Percentiles rank a stretch among this genome's conserved stretches.
Conservation (phyloP, 2,329 filamentous ascomycete species). For the Hirsutella thompsonii region DNA sequence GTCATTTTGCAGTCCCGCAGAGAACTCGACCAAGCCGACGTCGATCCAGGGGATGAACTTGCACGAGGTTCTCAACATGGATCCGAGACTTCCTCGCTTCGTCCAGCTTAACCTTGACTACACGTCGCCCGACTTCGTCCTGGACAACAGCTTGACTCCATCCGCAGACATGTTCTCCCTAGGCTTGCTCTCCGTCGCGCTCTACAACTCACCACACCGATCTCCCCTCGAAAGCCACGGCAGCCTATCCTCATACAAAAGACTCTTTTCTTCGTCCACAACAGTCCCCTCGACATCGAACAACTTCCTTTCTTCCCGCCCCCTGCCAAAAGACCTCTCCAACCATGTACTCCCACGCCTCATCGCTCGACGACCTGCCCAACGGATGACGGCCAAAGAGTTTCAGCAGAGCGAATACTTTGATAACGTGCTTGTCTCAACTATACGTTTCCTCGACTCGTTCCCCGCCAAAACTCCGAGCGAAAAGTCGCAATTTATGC, state of each 20-base stretch:
- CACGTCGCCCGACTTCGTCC: constrained; percentile 83
- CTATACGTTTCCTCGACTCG: constrained; percentile 85
- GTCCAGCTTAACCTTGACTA: constrained; percentile 91
- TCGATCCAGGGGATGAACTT: constrained; percentile 71
- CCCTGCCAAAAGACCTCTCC: constrained; percentile 67
- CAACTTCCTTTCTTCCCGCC: constrained; percentile 68
- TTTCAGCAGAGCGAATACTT: constrained; percentile 96
- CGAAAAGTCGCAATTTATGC: constrained; percentile 86
- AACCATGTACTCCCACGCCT: constrained; percentile 68
- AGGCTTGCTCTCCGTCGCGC: constrained; percentile 72
- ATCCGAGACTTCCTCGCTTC: constrained; percentile 65
- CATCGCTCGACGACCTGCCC: constrained; percentile 76
- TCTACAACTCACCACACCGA: constrained; percentile 88
- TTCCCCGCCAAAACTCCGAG: constrained; percentile 83
- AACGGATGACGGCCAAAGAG: constrained; percentile 75
- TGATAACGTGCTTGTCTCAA: constrained; percentile 91
- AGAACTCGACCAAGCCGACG: constrained; percentile 59
- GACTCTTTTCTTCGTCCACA: constrained; percentile 66
- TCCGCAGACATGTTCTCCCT: constrained; percentile 90
- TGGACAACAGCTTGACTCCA: constrained; percentile 77
- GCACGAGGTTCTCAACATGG: constrained; percentile 72
- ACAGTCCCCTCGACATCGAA: constrained; percentile 69
- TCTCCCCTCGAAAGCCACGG: constrained; percentile 77
- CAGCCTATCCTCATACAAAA: constrained; percentile 74
- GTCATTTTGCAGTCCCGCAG: constrained; percentile 72